phyloP scores from a whole-genome alignment of 148 eudicot species.

The Silene latifolia region DNA sequence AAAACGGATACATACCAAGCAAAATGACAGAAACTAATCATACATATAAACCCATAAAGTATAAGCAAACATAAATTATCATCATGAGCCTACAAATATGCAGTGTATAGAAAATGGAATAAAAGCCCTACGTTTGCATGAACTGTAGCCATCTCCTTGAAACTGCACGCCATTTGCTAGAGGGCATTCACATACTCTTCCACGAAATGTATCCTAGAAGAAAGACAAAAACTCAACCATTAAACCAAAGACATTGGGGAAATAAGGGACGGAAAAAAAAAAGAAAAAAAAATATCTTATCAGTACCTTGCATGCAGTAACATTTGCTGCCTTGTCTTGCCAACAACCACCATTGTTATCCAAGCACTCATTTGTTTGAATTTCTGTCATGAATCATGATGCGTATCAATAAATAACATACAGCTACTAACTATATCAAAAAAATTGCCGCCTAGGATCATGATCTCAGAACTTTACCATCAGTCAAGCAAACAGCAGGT shows the following conservation, averaged over 20 bases:
- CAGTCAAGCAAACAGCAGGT: slow-evolving; percentile 80
- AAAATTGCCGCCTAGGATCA: background rate
- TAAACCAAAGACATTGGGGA: background rate
- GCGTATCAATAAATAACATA: background rate
- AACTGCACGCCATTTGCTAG: slow-evolving; percentile 78
- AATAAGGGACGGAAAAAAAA: background rate
- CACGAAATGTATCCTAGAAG: slow-evolving; percentile 74
- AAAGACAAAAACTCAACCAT: background rate
- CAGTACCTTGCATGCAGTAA: slow-evolving; percentile 87
- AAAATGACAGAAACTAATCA: background rate
- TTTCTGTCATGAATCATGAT: slow-evolving; percentile 40
- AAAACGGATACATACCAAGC: background rate
- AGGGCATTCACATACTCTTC: slow-evolving; percentile 98
- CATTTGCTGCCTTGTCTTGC: slow-evolving; percentile 70
- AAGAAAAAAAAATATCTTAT: background rate
- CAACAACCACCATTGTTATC: slow-evolving; percentile 90
- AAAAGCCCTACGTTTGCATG: slow-evolving; percentile 55
- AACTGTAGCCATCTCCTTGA: slow-evolving; percentile 86
- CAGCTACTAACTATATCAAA: background rate
- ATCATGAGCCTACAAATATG: background rate
- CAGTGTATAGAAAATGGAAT: background rate
- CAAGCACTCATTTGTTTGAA: slow-evolving; percentile 88
- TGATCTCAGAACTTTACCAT: slow-evolving; percentile 37
- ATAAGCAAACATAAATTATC: background rate
- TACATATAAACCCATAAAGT: background rate